phyloP scores from a whole-genome alignment of 305 asterid species.

The Lippia alba region DNA sequence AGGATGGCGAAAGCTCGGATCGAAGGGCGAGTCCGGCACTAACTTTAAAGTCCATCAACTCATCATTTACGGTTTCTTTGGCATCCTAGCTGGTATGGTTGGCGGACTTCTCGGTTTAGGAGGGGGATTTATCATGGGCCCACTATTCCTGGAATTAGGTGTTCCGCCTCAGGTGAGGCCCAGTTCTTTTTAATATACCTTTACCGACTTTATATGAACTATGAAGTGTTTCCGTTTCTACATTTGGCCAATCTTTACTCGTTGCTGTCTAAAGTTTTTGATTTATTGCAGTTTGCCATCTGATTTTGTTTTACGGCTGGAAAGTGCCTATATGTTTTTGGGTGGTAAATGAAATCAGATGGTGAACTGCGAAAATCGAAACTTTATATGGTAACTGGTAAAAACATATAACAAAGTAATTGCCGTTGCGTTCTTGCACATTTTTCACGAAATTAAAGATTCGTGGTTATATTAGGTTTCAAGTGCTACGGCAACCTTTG shows the following conservation, averaged over 20 bases:
- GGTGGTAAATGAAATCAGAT: too few species aligned
- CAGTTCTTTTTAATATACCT: not conserved
- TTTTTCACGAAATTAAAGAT: not conserved
- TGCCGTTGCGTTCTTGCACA: not conserved
- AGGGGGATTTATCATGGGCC: constrained; percentile 98
- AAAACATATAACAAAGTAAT: not conserved
- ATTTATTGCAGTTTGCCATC: too few species aligned
- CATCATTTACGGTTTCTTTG: constrained; percentile 67
- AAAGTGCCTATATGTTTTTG: too few species aligned
- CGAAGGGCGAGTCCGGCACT: constrained; percentile 76
- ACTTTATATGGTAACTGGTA: too few species aligned
- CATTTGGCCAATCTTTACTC: too few species aligned
- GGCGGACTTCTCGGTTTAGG: constrained; percentile 98
- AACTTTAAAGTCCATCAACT: constrained; percentile 68
- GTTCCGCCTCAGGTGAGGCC: constrained; percentile 86
- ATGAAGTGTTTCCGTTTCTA: too few species aligned
- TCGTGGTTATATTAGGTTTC: constrained; percentile 64
- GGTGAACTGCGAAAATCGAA: too few species aligned
- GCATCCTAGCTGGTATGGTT: constrained; percentile 83
- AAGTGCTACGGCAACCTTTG: constrained; percentile 96
- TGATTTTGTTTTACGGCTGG: too few species aligned
- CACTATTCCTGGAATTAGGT: constrained; percentile 89
- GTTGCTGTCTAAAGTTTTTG: too few species aligned
- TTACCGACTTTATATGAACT: not conserved
- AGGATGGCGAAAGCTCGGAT: constrained; percentile 83